Base-by-base conservation (phyloP, 179 eudicot genomes). In the Monotropa hypopitys region DNA sequence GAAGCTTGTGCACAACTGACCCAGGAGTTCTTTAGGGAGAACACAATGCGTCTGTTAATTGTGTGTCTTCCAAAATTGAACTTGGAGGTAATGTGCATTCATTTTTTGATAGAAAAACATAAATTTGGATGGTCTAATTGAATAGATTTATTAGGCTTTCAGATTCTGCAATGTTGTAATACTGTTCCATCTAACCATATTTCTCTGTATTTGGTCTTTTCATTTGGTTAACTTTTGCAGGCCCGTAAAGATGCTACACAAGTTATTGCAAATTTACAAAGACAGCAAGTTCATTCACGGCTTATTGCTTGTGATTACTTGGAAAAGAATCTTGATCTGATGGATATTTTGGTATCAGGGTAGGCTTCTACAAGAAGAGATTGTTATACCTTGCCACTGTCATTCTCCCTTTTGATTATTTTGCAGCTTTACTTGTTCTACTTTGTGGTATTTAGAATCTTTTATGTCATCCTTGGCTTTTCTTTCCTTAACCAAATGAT, bases 161-260 rank as follows among this genome's bases (percentile, higher is more conserved):
- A 9, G 59, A 51, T 38, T 40, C 16, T 26, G 54, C 49, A 18
- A 12, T 15, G 38, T 57, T 49, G 3, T 13, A 63, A 51, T 50
- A 50, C 40, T 35, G 53, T 54, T 54, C 20, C 74, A 53, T 81
- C 71, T 21, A 35, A 23, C 43, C 47, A 75, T 56, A 12, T 71
- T 45, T 40, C 40, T 74, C n/a, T 12, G 23, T 16, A 18, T 42
- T 40, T 26, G 26, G 26, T 7, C 54, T 10, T 15, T 21, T 54
- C 6, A 65, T 53, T 40, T 79, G 4, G 7, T 32, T 46, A 32
- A 69, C n/a, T 80, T 77, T 70, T 84, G 84, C 89, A 95, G 99
- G 86, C 99, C 65, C 97, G 99, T 65, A 95, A 93, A 83, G 97
- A 95, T 89, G 99, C 98, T 77, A 91, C 99, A 74, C 99, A 93